Conservation (phyloP, 768 basidiomycete species). For the Suillus subluteus region DNA sequence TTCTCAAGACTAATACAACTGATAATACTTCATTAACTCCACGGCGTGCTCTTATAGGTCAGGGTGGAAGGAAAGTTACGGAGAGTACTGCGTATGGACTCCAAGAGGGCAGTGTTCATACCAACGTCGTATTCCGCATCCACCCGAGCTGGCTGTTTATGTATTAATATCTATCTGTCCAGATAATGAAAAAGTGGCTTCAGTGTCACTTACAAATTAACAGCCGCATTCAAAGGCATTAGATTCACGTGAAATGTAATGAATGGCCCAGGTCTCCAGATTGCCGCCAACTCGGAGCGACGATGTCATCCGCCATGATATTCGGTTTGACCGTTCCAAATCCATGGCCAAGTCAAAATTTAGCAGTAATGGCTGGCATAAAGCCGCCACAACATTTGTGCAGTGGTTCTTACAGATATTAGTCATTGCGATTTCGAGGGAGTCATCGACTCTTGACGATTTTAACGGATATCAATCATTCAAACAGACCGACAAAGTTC, state of each 20-base stretch:
- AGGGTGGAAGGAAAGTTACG: neutral
- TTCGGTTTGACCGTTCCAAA: neutral
- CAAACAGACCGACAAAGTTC: neutral
- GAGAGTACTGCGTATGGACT: neutral
- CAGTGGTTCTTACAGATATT: neutral
- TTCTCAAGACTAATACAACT: neutral
- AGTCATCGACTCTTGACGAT: neutral
- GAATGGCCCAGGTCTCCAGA: neutral
- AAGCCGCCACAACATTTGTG: neutral
- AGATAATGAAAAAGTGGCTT: neutral
- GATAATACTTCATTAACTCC: neutral
- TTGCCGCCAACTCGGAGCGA: neutral
- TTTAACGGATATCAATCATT: neutral
- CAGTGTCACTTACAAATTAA: neutral
- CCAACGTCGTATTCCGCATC: neutral
- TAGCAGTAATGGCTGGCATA: neutral
- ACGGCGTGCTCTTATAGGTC: neutral
- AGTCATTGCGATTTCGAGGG: neutral
- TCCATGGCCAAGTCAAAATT: neutral
- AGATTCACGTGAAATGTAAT: neutral
- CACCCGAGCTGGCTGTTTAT: neutral
- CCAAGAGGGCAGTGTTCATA: neutral
- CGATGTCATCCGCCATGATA: neutral
- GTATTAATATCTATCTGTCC: too few relatives aligned
- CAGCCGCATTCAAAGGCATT: neutral